phyloP scores from a whole-genome alignment of 192 early-diverging fungal species.

The Chytriomyces hyalinus region DNA sequence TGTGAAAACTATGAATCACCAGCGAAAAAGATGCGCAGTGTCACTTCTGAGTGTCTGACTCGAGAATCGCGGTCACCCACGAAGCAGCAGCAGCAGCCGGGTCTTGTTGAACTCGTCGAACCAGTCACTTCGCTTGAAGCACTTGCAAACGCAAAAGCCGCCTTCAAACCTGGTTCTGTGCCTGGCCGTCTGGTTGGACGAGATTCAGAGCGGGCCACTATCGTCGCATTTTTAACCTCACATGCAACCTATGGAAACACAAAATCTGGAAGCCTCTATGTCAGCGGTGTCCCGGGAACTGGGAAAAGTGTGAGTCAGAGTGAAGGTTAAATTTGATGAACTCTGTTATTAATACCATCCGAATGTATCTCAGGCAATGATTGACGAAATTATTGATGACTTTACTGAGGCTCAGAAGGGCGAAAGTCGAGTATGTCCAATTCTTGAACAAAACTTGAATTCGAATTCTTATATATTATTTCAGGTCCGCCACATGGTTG shows the following conservation, averaged over 20 bases:
- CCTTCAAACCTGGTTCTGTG: constrained; percentile 65
- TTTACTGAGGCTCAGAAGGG: constrained; percentile 45
- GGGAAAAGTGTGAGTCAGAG: constrained; percentile 80
- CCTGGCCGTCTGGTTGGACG: constrained; percentile 73
- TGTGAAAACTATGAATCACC: too few species aligned
- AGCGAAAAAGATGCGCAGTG: too few species aligned
- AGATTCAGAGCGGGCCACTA: constrained; percentile 55
- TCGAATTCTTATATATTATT: too few species aligned
- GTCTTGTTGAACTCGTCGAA: not conserved
- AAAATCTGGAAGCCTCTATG: constrained; percentile 60
- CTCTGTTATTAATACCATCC: not conserved
- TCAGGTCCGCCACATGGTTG: constrained; percentile 38
- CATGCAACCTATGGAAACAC: constrained; percentile 45
- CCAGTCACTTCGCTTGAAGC: not conserved
- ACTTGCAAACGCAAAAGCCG: constrained; percentile 58
- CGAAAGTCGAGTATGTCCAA: constrained; percentile 27
- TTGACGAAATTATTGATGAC: constrained; percentile 41
- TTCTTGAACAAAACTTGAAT: too few species aligned
- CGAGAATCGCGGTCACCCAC: not conserved
- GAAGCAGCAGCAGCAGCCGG: not conserved
- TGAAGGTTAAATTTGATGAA: constrained; percentile 50
- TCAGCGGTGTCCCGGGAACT: constrained; percentile 91
- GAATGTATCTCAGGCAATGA: constrained; percentile 17
- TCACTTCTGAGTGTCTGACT: not conserved
- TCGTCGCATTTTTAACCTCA: constrained; percentile 58